phyloP scores from a whole-genome alignment of 352 stramenopile genomes.

The Phytophthora idaei region DNA sequence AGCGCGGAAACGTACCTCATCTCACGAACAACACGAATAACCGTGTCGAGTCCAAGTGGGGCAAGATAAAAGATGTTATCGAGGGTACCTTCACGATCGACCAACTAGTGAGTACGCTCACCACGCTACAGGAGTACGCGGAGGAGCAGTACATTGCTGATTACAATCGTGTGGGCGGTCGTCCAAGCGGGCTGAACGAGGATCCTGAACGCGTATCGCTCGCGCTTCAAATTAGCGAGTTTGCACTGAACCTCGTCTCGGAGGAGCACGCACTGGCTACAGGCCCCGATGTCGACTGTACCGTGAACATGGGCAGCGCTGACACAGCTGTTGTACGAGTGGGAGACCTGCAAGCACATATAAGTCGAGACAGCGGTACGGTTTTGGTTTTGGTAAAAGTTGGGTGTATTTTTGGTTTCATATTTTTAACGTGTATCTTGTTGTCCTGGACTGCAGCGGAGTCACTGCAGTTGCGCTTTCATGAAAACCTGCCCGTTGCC shows the following conservation, averaged over 20 bases:
- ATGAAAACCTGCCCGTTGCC: constrained; percentile 11
- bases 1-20: not conserved
- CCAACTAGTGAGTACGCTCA: constrained; percentile 1
- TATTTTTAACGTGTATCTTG: not conserved
- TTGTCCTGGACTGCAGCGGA: not conserved
- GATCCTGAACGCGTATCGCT: not conserved
- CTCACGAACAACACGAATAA: constrained; percentile 25
- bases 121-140: constrained; percentile 8
- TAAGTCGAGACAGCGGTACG: not conserved
- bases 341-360: not conserved
- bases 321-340: constrained; percentile 1
- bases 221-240: not conserved
- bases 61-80: constrained; percentile 6
- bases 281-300: not conserved
- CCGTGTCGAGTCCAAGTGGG: constrained; percentile 12
- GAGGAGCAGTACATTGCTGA: constrained; percentile 13
- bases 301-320: not conserved
- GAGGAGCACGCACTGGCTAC: not conserved
- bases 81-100: constrained; percentile 3
- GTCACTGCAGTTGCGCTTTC: constrained; percentile 15
- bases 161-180: constrained; percentile 7
- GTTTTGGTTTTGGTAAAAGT: not conserved
- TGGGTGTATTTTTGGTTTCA: constrained; percentile 7
- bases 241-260: not conserved
- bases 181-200: not conserved